Base-by-base conservation (phyloP, 1,139 yeast species). In the Pichia norvegensis region DNA sequence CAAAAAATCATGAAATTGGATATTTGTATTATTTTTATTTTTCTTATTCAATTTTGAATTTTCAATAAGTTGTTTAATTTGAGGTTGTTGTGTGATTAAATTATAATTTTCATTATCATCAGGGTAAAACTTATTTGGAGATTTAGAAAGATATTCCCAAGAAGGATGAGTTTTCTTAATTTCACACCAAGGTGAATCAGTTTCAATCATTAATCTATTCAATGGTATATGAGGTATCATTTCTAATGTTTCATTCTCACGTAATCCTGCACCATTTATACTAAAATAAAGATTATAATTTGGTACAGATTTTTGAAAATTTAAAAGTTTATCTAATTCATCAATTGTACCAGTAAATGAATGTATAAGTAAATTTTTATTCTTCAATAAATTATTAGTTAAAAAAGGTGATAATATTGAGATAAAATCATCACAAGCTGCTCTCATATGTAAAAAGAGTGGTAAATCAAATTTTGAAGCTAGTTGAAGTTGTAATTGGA, bases 181-280 rank as follows among this genome's bases (percentile, higher is more conserved):
- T 59, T 90, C 97, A 67, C 99, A 92, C 98, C 98, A 92, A 1
- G 99, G 98, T 1, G 97, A 90, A 66, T 92, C 97, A 0, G 97
- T 90, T 63, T 92, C 99, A 21, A 92, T 74, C 76, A 92, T 67
- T 36, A 92, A 64, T 55, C 71, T 73, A 11, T 80, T 76, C 10
- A 78, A 58, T 0, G 98, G 98, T 11, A 92, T 74, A 33, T 65
- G 59, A 38, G 69, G 67, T 0, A 83, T 87, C 14, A 82, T 90
- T 19, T 71, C 70, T 11, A 90, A 64, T 58, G 85, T 87, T 51
- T 84, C 90, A 47, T 77, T 76, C 0, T 86, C 78, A 59, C 85
- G 84, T 51, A 94, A 71, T 3, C 97, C 88, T 58, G 98, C 92
- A 1, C 98, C 98, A 61, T 92, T 92, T 52, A 92, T 70, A 36